Conservation (phyloP, 306 rosid genomes). For the Hippophae tibetana region DNA sequence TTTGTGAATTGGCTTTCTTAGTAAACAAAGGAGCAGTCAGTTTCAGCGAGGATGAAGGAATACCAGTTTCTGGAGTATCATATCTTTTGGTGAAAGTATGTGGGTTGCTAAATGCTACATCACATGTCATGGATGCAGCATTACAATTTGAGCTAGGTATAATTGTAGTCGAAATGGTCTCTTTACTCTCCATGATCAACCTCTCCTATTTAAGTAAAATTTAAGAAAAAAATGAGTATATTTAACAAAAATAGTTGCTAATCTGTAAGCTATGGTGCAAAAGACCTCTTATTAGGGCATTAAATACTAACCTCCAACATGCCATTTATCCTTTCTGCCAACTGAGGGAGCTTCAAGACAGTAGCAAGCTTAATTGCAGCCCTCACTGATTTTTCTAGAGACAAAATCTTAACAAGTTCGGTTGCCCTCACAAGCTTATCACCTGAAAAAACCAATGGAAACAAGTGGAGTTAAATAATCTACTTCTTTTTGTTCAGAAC, state of each 20-base stretch:
- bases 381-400: conserved; percentile 77
- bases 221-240: conserved; percentile 16
- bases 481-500: conserved; percentile 7
- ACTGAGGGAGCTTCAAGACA: conserved; percentile 74
- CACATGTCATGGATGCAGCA: conserved; percentile 26
- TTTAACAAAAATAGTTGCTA: neutral
- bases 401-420: conserved; percentile 75
- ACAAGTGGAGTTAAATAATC: neutral
- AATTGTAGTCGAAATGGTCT: conserved; percentile 16
- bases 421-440: conserved; percentile 88
- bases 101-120: conserved; percentile 17
- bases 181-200: conserved; percentile 42
- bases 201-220: conserved; percentile 49
- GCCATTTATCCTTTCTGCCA: conserved; percentile 83
- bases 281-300: conserved; percentile 1
- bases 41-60: conserved; percentile 29
- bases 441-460: conserved; percentile 44
- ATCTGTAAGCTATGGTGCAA: neutral
- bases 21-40: conserved; percentile 46
- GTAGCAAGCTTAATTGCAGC: conserved; percentile 95
- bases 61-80: conserved; percentile 27
- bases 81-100: conserved; percentile 19
- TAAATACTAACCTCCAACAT: conserved; percentile 62
- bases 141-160: conserved; percentile 21
- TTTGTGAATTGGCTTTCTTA: conserved; percentile 56